A percentile compares a stretch with the other conserved stretches of the same genome.
phyloP scores from a whole-genome alignment of 164 flowering plant species.

The Platanus orientalis region DNA sequence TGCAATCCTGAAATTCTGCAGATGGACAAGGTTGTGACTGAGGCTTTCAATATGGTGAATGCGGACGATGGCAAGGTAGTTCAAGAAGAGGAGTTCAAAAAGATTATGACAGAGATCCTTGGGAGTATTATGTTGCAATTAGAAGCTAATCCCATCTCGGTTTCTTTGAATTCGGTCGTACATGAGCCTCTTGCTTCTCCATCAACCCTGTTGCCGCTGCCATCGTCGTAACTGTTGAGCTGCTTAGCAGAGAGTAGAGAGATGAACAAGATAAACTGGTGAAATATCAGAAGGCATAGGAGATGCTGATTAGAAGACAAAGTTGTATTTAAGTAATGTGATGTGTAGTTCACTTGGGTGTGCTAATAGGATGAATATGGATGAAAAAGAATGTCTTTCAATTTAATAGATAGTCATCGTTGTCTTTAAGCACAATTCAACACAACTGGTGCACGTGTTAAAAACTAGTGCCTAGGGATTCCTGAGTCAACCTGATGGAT shows the following conservation, averaged over 20 bases:
- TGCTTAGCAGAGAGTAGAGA: background rate
- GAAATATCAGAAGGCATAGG: background rate
- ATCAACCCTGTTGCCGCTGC: constrained; percentile 39
- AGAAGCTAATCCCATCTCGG: constrained; percentile 66
- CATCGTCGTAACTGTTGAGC: constrained; percentile 1
- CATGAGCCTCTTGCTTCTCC: constrained; percentile 72
- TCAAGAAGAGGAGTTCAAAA: constrained; percentile 81
- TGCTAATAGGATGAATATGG: background rate
- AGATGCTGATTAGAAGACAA: too few species aligned
- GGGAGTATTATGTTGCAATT: constrained; percentile 82
- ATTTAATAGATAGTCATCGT: too few species aligned
- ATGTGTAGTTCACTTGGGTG: background rate
- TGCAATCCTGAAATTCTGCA: too few species aligned
- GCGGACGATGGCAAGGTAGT: constrained; percentile 67
- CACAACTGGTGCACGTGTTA: too few species aligned
- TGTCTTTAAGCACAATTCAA: too few species aligned
- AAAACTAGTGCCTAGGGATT: too few species aligned
- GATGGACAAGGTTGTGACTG: constrained; percentile 62
- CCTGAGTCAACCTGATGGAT: too few species aligned
- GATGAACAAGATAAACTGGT: background rate
- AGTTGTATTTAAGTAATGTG: background rate
- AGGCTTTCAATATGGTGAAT: constrained; percentile 48
- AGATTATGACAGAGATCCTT: constrained; percentile 54
- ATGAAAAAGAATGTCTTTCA: background rate
- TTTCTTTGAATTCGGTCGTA: constrained; percentile 73